Evolutionary conservation across 1,284 basidiomycete genomes (phyloP).

Genomic region (Tylopilus microsporus): DNA sequence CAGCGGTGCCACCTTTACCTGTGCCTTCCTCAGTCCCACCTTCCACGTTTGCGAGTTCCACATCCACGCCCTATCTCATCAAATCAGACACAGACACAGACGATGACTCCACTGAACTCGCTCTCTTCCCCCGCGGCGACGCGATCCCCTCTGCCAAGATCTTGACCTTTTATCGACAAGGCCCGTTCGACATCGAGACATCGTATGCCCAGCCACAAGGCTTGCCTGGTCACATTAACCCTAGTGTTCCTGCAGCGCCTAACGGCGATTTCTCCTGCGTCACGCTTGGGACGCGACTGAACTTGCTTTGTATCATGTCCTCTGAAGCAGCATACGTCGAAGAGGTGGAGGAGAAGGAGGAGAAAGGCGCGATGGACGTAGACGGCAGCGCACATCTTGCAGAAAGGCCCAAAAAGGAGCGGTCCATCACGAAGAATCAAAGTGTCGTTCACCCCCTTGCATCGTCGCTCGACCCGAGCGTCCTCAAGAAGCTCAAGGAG

Average conservation of each 20-base stretch:
- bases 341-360: conserved; percentile 78
- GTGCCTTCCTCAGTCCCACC: conserved; percentile 89
- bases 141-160: conserved; percentile 87
- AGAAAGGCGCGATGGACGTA: conserved; percentile 59
- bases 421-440: conserved; percentile 73
- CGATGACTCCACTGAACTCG: conserved; percentile 77
- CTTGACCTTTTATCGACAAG: conserved; percentile 88
- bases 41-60: conserved; percentile 94
- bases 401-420: conserved; percentile 62
- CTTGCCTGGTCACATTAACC: too few species aligned
- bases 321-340: conserved; percentile 85
- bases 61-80: conserved; percentile 70
- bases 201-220: conserved; percentile 59
- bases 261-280: conserved; percentile 73
- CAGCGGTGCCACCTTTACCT: conserved; percentile 89
- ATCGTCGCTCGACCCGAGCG: conserved; percentile 39
- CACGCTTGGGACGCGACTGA: conserved; percentile 85
- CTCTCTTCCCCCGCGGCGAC: conserved; percentile 82
- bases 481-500: conserved; percentile 68
- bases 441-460: conserved; percentile 66
- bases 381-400: conserved; percentile 43
- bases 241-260: conserved; percentile 53
- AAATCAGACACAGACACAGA: conserved; percentile 66
- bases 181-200: conserved; percentile 82
- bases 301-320: conserved; percentile 78